Evolutionary conservation across 176 grass and related monocot species (phyloP).

Genomic region (Zea luxurians): DNA sequence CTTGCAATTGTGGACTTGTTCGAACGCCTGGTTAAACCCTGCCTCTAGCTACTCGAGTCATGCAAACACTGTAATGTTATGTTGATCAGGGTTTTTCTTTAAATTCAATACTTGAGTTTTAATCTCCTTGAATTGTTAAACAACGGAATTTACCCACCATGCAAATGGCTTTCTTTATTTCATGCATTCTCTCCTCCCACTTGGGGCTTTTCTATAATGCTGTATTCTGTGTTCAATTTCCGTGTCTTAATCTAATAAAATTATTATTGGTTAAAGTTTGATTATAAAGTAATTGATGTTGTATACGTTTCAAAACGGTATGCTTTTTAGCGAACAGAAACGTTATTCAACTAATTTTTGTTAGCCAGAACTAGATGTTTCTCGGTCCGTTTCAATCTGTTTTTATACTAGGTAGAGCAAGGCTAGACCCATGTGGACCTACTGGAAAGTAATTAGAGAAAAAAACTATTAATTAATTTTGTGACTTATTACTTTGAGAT

Average conservation of each 20-base stretch:
- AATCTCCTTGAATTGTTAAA: constrained; percentile 1
- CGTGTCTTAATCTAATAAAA: neutral
- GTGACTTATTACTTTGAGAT: neutral
- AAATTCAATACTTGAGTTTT: neutral
- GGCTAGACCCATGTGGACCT: too few relatives aligned
- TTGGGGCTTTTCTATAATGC: too few relatives aligned
- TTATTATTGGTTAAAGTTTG: neutral
- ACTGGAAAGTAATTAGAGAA: too few relatives aligned
- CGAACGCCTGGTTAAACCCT: neutral
- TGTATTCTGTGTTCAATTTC: neutral
- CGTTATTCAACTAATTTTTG: too few relatives aligned
- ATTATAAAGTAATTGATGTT: neutral
- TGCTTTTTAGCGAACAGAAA: too few relatives aligned
- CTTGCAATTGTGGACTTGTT: neutral
- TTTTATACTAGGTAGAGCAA: too few relatives aligned
- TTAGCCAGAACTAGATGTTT: too few relatives aligned
- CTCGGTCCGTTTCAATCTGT: too few relatives aligned
- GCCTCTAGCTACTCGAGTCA: neutral
- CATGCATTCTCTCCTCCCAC: neutral
- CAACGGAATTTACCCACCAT: neutral
- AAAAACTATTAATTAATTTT: neutral
- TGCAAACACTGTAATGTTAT: constrained; percentile 27
- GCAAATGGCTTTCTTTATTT: neutral
- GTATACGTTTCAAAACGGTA: neutral
- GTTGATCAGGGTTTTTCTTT: constrained; percentile 25